Evolutionary conservation across 176 grass and related monocot genomes (phyloP).

Genomic region (Musa beccarii): DNA sequence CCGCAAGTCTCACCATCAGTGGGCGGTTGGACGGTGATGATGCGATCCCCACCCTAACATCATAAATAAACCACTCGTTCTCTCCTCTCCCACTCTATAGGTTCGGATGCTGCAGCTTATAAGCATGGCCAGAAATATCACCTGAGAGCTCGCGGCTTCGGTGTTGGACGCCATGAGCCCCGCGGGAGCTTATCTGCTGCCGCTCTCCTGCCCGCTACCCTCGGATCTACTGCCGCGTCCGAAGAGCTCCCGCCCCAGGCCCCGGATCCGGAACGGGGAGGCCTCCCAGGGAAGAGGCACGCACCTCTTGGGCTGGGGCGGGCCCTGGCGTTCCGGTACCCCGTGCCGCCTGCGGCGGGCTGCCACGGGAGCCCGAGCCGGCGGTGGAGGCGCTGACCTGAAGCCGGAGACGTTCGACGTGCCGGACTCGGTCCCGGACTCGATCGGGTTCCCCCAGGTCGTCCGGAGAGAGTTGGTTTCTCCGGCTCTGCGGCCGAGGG

Average conservation of each 20-base stretch:
- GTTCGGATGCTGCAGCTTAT: not conserved
- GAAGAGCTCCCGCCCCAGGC: not conserved
- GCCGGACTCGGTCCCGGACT: not conserved
- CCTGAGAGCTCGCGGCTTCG: not conserved
- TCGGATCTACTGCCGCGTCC: not conserved
- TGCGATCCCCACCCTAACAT: not conserved
- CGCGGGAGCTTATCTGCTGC: conserved; percentile 22
- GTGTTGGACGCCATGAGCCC: conserved; percentile 11
- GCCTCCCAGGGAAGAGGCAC: not conserved
- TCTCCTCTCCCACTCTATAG: not conserved
- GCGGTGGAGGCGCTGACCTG: conserved; percentile 19
- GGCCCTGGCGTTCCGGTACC: not conserved
- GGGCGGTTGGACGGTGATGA: not conserved
- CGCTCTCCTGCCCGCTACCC: conserved; percentile 6
- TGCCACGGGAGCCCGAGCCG: not conserved
- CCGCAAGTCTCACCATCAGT: not conserved
- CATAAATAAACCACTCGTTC: not conserved
- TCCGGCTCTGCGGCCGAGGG: not conserved
- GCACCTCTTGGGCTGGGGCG: not conserved
- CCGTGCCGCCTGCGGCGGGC: not conserved
- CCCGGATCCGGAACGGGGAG: not conserved
- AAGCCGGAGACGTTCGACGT: conserved; percentile 12
- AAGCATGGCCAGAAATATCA: not conserved
- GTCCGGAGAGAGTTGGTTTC: not conserved
- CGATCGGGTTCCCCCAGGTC: not conserved